Conservation (phyloP, 1,284 basidiomycete genomes). For the Ustilago shanxiensis region DNA sequence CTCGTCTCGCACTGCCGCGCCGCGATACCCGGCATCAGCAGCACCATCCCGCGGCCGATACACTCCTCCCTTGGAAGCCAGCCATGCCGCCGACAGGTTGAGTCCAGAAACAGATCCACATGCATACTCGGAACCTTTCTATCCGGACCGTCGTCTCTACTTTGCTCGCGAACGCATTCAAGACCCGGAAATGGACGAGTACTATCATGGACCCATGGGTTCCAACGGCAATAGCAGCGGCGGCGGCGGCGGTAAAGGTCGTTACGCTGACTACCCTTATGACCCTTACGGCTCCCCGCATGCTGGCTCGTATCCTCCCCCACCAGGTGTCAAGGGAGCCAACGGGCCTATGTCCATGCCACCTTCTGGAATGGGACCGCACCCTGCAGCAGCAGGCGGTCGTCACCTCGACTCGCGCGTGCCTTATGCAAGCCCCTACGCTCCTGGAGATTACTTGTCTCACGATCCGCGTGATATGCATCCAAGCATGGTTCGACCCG, state of each 20-base stretch:
- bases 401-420: conserved; percentile 27
- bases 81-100: conserved; percentile 17
- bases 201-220: conserved; percentile 38
- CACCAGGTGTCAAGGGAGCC: conserved; percentile 17
- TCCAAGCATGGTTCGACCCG: conserved; percentile 19
- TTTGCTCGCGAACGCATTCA: conserved; percentile 51
- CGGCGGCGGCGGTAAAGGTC: conserved; percentile 18
- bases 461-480: conserved; percentile 42
- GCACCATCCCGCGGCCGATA: conserved; percentile 27
- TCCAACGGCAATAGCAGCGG: conserved; percentile 3
- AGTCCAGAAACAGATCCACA: conserved; percentile 37
- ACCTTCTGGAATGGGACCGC: conserved; percentile 19
- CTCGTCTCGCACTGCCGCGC: conserved; percentile 25
- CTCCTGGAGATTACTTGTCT: conserved; percentile 26
- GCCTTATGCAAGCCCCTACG: conserved; percentile 26
- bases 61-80: conserved; percentile 38
- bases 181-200: conserved; percentile 52
- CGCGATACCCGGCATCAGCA: conserved; percentile 28
- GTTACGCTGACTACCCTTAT: conserved; percentile 36
- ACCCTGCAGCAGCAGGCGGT: conserved; percentile 8
- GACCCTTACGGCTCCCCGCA: conserved; percentile 44
- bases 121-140: conserved; percentile 42
- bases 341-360: conserved; percentile 22
- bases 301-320: conserved; percentile 29
- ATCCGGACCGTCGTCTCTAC: conserved; percentile 50